Base-by-base conservation (phyloP, 2,329 filamentous ascomycete genomes). In the Chaetothyriales sp. region DNA sequence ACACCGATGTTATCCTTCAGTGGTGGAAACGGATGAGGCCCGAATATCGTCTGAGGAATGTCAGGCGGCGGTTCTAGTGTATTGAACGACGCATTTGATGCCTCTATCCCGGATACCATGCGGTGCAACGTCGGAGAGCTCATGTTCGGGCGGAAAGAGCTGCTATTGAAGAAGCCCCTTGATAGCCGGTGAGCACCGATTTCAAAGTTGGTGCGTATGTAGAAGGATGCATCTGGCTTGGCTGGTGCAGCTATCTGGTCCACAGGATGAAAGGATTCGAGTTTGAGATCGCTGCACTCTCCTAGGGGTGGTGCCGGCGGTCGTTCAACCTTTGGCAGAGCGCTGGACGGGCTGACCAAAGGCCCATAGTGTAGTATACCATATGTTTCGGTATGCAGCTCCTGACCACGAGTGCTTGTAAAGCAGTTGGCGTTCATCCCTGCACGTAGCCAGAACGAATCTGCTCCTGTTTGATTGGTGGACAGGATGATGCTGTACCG, bases 281-380 rank as follows among this genome's bases (percentile, higher is more conserved):
- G 1, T 61, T 70, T 0, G 83, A 80, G 7, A 86, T 61, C 0
- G 67, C 59, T 68, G 70, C 60, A 63, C 88, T 80, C 64, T 92
- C 90, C 39, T 86, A 67, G 56, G 72, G 68, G 76, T 78, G 49
- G 53, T 12, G 19, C 10, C 2, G 19, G 10, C 10, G 19, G 64
- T 61, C 3, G 65, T 70, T 0, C 69, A 69, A 53, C 72, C 71
- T 59, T 77, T 68, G 58, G 79, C 76, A 53, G 67, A 69, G 57
- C 75, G 79, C 49, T 70, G 65, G 7, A 74, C 68, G 1, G 73
- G 72, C 47, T 26, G 44, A 64, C 60, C 43, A 62, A 59, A 15
- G 65, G 54, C 2, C 66, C 57, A 51, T 66, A 63, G 10, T 58
- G 48, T 2, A 61, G 57, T 5, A 68, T 65, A 43, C 19, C 63